Evolutionary conservation across 176 grass and related monocot species (phyloP), one percentile per base, ranked within the genome.

Genomic region (Themeda triandra): DNA sequence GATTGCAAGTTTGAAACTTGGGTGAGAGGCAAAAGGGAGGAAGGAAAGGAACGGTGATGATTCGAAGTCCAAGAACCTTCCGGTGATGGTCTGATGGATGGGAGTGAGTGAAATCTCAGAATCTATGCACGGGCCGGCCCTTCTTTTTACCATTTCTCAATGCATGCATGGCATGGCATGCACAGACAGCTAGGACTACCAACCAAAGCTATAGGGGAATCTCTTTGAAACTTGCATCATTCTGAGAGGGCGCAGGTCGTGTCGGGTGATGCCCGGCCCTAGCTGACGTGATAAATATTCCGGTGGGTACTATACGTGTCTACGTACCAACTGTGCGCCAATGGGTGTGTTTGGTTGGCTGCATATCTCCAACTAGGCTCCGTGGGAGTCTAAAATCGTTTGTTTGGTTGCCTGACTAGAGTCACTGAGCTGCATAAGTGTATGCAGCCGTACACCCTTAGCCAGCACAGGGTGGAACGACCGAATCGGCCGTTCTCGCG

Each of bases 141-240:
- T 8, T 30, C 19, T 62, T 62, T 78, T 59, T 59, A 58, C 54
- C 35, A 17, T 78, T 59, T 59, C n/a, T 35, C 35, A 17, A 11
- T 24, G n/a, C 58, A 62, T 23, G 49, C 49, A 54, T 14, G 12
- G 10, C 10, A 44, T 11, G 6, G 40, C 40, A 48, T 8, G 18
- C 49, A 19, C 49, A 54, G 17, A 19, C 48, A 51, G 48, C 46
- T 17, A 53, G 49, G 8, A 63, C 56, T 10, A 63, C 56, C 17
- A 24, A 35, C 39, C 7, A 56, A 31, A 71, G 83, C 39, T 7
- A 78, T 4, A 79, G 75, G 37, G 75, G 66, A 85, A 79, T 71
- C 75, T 63, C 66, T 51, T 51, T 80, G 37, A 71, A 62, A 63
- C 75, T 45, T 37, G 75, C 75, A 60, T 39, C 65, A 62, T 85